Evolutionary conservation across 2,329 filamentous ascomycete genomes (phyloP), one percentile per base, ranked within the genome.

Genomic region (Exophiala mesophila): DNA sequence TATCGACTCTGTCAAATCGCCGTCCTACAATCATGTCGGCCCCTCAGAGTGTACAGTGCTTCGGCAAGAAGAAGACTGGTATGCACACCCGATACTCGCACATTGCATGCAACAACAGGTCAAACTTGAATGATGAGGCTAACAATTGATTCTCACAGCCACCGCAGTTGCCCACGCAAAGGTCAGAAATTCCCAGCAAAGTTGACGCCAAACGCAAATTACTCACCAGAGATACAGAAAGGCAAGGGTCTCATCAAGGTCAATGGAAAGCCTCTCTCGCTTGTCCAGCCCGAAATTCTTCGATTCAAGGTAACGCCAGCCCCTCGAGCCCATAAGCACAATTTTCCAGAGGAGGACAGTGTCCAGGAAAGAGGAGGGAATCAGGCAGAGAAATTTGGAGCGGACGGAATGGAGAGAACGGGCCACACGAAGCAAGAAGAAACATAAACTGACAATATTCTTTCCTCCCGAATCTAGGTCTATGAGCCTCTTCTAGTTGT

Each of bases 401-500:
- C n/a, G n/a, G n/a, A n/a, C n/a, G n/a, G n/a, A n/a, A n/a, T n/a
- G n/a, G n/a, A n/a, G n/a, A n/a, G n/a, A n/a, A n/a, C n/a, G n/a
- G n/a, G n/a, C n/a, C n/a, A n/a, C n/a, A n/a, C n/a, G n/a, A n/a
- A n/a, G n/a, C 8, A 37, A 33, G 26, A 28, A 48, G 24, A 31
- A 36, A 44, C 32, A 51, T 20, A 34, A 24, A 43, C 31, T 9
- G 20, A 42, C 15, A 30, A 37, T 19, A 31, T 35, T 33, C 9
- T 15, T 39, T 21, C 35, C 31, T 36, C 17, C 10, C 32, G 34
- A 24, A 44, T 16, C 38, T 60, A 85, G 82, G 89, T 97, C 75
- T 98, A 98, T 83, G 92, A 98, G 77, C 92, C 92, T 63, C 76
- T 98, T 72, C 83, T 98, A 63, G 86, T 98, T 67, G 82, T 97